Base-by-base conservation (phyloP, 306 rosid genomes). In the Luffa acutangula region DNA sequence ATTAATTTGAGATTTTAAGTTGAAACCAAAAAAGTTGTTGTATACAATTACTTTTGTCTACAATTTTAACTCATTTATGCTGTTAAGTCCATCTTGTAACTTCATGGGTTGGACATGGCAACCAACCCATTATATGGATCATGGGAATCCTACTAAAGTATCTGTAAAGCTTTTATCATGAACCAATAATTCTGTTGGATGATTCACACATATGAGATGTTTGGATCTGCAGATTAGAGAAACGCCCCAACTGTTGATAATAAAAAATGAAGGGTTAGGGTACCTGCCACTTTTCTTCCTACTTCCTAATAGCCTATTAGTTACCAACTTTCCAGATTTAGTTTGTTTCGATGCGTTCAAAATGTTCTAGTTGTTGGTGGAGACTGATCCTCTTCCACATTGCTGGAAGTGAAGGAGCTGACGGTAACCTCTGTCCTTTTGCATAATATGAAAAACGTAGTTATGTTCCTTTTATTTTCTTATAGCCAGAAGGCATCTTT, bases 401-500 rank as follows among this genome's bases (percentile, higher is more conserved):
- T 77, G 31, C 45, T 54, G 25, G 12, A 46, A 43, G 46, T 33
- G 60, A 49, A 72, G 77, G 21, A 74, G 21, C 20, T 74, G 36
- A 74, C 12, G 5, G 45, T 53, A 17, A 51, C 48, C 48, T 67
- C 4, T 33, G 12, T 49, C 31, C 7, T 48, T 45, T 51, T 52
- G 31, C 63, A 75, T 21, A 58, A 6, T 66, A 31, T 45, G 9
- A 36, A 54, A 83, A 70, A 53, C 34, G 21, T 52, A 60, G 79
- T 86, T 59, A 81, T 80, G 37, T 25, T 71, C 2, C 66, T 31
- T 0, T 69, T 53, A 14, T 69, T 60, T 82, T 66, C 67, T 75
- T 87, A 75, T 85, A 94, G 98, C 86, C 98, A 94, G 87, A 94
- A 89, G 83, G 87, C 81, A 76, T 92, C 90, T 77, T 82, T 94